Percentiles rank a stretch among this genome's conserved stretches.
phyloP scores from a whole-genome alignment of 148 eudicot species.

The Rhododendron vialii region DNA sequence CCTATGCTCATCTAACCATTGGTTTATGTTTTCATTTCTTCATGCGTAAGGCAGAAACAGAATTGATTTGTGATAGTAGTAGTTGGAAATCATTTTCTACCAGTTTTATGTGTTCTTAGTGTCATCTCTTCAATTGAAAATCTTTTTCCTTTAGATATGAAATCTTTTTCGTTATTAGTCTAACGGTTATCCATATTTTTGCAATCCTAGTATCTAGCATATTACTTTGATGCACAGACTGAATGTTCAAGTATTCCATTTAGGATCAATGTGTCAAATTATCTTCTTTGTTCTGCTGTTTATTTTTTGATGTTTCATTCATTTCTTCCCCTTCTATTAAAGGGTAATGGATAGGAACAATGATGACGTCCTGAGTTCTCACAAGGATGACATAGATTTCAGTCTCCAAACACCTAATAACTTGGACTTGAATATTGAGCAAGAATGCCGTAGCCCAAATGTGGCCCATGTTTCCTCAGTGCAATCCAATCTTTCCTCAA shows the following conservation, averaged over 20 bases:
- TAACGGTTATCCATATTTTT: background rate
- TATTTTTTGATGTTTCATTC: background rate
- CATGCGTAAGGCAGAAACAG: background rate
- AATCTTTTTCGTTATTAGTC: background rate
- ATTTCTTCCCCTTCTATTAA: background rate
- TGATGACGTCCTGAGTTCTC: background rate
- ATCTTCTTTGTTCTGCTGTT: background rate
- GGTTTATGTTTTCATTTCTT: background rate
- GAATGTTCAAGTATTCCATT: background rate
- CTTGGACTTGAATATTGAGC: slow-evolving; percentile 22
- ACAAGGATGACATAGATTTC: slow-evolving; percentile 15
- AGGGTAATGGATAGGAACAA: slow-evolving; percentile 13
- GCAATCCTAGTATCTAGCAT: background rate
- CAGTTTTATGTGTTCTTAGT: background rate
- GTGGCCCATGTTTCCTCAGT: background rate
- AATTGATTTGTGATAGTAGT: background rate
- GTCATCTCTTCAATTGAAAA: no score
- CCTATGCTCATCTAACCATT: no score
- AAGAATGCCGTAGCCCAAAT: slow-evolving; percentile 10
- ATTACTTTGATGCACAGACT: background rate
- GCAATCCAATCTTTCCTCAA: slow-evolving; percentile 12
- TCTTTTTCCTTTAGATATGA: background rate
- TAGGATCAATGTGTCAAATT: background rate
- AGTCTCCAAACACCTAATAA: slow-evolving; percentile 12
- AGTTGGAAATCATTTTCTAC: background rate